These are phyloP conservation scores for Bidens hawaiensis DNA, from an alignment of 140 eudicot species.

Conservation along the genomic window DNA sequence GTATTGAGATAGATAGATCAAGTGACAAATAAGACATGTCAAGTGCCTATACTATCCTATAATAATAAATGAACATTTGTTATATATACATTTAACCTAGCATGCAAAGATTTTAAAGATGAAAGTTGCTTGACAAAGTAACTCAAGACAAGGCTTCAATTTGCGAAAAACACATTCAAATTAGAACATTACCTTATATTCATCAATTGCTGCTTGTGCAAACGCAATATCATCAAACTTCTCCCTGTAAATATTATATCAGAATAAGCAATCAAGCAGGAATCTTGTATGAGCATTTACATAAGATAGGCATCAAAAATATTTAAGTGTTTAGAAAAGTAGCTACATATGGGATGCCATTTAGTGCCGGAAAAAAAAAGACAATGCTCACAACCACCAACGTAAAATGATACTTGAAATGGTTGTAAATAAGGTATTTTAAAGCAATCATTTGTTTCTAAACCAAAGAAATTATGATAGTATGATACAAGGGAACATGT, in stretches of 20 bases:
- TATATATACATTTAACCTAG: not conserved
- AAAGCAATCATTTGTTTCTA: slow-evolving; percentile 8
- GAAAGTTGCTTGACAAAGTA: slow-evolving; percentile 2
- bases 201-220: slow-evolving; percentile 90
- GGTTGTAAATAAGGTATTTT: not conserved
- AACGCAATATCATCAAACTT: slow-evolving; percentile 78
- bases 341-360: not conserved
- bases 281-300: slow-evolving; percentile 1
- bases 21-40: not conserved
- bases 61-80: not conserved
- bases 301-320: not conserved
- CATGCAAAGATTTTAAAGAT: slow-evolving; percentile 6
- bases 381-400: not conserved
- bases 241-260: slow-evolving; percentile 57
- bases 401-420: not conserved
- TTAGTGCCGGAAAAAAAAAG: slow-evolving; percentile 2
- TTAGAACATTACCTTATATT: slow-evolving; percentile 59
- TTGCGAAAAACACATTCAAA: not conserved
- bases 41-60: not conserved
- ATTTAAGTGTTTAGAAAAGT: slow-evolving; percentile 5
- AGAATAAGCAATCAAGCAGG: slow-evolving; percentile 13
- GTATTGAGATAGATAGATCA: not conserved
- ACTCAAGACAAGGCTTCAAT: slow-evolving; percentile 5
- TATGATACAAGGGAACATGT: not conserved
- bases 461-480: not conserved